Evolutionary conservation across 306 rosid species (phyloP), one percentile per base, ranked within the genome.

Genomic region (Gastrolobium villosum): DNA sequence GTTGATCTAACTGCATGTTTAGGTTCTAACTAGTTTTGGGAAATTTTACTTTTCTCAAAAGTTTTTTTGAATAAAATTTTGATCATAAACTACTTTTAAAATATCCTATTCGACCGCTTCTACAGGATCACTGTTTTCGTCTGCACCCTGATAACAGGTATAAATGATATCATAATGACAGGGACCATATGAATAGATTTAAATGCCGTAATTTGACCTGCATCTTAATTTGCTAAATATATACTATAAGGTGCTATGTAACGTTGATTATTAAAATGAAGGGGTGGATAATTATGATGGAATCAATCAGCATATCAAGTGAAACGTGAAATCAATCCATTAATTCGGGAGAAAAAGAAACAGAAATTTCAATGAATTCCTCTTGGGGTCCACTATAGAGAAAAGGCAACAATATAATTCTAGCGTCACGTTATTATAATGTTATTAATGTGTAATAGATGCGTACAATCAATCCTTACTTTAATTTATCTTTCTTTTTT

Each of bases 271-370:
- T 14, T 26, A 26, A 9, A 11, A 3, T 3, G 7, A 20, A 54
- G 34, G 57, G 57, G n/a, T 15, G 7, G 5, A 31, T 20, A 20
- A 20, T 20, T 20, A 20, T 20, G 26, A 20, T 20, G 26, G 26
- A 20, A 1, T 53, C 62, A 26, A 26, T 55, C 35, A 28, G 35
- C 62, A 6, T 26, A 54, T 54, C 26, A 54, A 54, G 60, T 54
- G 62, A 55, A 55, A 26, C 28, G 11, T 30, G 62, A 55, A 55
- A 55, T 28, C 62, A 55, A 55, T 55, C 62, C 1, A 50, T 50
- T 50, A 7, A 5, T 41, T 48, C 3, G 2, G 4, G 4, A 3
- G 20, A 4, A 11, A n/a, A 26, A 55, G 31, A 55, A 4, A 26
- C n/a, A 28, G 9, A 55, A 2, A 20, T 28, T 55, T 55, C 36